These are phyloP conservation scores for Schizopora paradoxa DNA, from an alignment of 1,284 basidiomycete genomes.

Conservation along the genomic window DNA sequence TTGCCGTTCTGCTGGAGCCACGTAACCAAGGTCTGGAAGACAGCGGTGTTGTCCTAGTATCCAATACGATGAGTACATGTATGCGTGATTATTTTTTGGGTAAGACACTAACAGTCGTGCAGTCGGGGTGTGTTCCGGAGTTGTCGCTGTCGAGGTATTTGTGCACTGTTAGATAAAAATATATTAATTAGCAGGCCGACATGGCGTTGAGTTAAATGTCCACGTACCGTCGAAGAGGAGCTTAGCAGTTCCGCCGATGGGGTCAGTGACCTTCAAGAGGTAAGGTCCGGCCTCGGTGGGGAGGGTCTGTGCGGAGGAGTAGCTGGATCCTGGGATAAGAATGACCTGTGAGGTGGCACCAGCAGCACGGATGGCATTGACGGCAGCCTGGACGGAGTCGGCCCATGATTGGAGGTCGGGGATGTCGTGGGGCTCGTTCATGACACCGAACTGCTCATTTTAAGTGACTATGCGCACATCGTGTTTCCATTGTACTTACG, in stretches of 20 bases:
- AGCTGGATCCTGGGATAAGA: conserved; percentile 42
- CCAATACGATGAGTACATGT: conserved; percentile 18
- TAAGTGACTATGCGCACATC: background rate
- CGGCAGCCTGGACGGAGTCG: conserved; percentile 20
- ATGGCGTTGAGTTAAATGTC: too few relatives aligned
- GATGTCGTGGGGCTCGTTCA: conserved; percentile 24
- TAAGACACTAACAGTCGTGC: too few relatives aligned
- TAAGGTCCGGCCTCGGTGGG: conserved; percentile 47
- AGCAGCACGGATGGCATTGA: conserved; percentile 22
- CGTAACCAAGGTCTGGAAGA: conserved; percentile 39
- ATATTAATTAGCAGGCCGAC: conserved; percentile 21
- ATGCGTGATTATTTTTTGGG: too few relatives aligned
- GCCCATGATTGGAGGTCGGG: conserved; percentile 18
- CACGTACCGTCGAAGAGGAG: conserved; percentile 49
- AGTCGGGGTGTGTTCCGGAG: conserved; percentile 44
- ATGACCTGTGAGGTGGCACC: conserved; percentile 39
- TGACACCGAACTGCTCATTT: conserved; percentile 22
- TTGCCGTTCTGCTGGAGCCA: conserved; percentile 46
- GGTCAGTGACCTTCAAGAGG: conserved; percentile 49
- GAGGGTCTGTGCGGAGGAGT: conserved; percentile 40
- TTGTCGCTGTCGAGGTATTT: conserved; percentile 59
- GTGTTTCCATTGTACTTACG: too few relatives aligned
- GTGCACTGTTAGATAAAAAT: conserved; percentile 44
- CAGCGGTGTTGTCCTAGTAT: conserved; percentile 36
- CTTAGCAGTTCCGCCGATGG: conserved; percentile 42